Evolutionary conservation across 495 filamentous ascomycete species (phyloP), one percentile per base, ranked within the genome.

Genomic region (Penicillium nucicola): DNA sequence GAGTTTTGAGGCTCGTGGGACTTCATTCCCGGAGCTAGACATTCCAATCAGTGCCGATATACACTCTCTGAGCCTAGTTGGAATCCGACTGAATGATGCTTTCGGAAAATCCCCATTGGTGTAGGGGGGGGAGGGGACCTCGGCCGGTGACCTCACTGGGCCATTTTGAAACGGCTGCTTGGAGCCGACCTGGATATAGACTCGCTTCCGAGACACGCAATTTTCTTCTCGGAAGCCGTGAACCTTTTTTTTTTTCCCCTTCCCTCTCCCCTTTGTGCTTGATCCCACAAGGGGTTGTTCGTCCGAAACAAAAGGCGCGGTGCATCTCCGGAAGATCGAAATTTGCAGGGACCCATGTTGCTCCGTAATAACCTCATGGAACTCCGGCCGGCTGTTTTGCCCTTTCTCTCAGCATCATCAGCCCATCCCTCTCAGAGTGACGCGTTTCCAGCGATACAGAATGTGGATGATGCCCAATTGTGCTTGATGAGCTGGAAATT

Each of bases 1-100:
- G 64, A 42, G 50, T 36, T 50, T 50, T 61, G 56, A 62, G 61
- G 53, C 62, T 63, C 61, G 33, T 46, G 33, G 44, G 46, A 41
- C 46, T 41, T 17, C 19, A 40, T 37, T 15, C 10, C 34, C 32
- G 42, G 22, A 45, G 13, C 25, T 28, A 28, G 25, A 28, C 13
- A 45, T 46, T 46, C 32, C 44, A 37, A 46, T 45, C 42, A 45
- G 15, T 48, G 36, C 25, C 45, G 36, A 48, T 48, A 48, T 48
- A 48, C 40, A 48, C 46, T 20, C 46, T 20, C 30, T 25, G 23
- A 36, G 28, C 17, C 25, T 25, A 41, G 37, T 19, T 36, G 25
- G n/a, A n/a, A 19, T 47, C 13, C 28, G 28, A 15, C 32, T 25
- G 20, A 10, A 28, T 38, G 11, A 39, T 39, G 39, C 7, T 13